phyloP scores from a whole-genome alignment of 805 yeast genomes.

The Isabelozyma rhagii region DNA sequence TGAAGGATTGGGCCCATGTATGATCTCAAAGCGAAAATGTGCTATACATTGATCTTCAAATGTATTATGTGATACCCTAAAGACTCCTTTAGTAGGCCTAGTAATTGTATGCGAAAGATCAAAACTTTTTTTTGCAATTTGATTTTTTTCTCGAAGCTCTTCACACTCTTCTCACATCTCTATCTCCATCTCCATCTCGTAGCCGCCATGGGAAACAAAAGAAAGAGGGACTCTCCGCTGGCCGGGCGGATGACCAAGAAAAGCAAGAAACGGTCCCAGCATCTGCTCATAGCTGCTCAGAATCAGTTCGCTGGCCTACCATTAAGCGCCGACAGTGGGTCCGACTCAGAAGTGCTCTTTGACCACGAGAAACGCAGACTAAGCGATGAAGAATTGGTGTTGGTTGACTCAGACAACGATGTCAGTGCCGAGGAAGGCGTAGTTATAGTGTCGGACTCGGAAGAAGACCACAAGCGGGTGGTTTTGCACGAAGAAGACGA shows the following conservation, averaged over 20 bases:
- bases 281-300: slow-evolving; percentile 8
- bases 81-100: no score
- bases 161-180: no score
- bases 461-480: slow-evolving; percentile 5
- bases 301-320: slow-evolving; percentile 22
- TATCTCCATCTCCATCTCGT: neutral
- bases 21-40: no score
- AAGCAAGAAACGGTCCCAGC: slow-evolving; percentile 14
- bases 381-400: slow-evolving; percentile 19
- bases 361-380: slow-evolving; percentile 14
- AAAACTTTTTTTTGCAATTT: neutral
- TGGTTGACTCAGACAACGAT: slow-evolving; percentile 27
- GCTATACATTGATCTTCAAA: no score
- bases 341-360: slow-evolving; percentile 20
- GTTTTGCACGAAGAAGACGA: slow-evolving; percentile 1
- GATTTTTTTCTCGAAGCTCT: neutral
- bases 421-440: slow-evolving; percentile 8
- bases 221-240: slow-evolving; percentile 18
- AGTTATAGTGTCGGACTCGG: slow-evolving; percentile 20
- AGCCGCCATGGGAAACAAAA: slow-evolving; percentile 13
- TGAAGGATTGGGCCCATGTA: no score
- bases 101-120: no score
- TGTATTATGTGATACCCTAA: no score
- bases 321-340: slow-evolving; percentile 11
- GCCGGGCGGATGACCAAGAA: slow-evolving; percentile 11